These are phyloP conservation scores for Piper betle DNA, from an alignment of 164 flowering plant species.

Conservation along the genomic window DNA sequence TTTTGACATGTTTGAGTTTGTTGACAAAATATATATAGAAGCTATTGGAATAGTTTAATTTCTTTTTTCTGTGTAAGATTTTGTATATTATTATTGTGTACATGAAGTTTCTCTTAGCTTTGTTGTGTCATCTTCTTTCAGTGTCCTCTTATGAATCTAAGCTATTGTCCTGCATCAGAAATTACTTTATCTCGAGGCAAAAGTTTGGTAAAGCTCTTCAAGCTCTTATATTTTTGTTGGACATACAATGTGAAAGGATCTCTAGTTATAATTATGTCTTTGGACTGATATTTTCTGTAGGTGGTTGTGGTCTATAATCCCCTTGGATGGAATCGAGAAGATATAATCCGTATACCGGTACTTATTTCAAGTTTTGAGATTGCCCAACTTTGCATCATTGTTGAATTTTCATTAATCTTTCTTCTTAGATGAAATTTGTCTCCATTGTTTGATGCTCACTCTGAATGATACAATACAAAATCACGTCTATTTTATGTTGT, in stretches of 20 bases:
- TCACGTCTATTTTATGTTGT: no score
- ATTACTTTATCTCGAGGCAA: slow-evolving; percentile 27
- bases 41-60: neutral
- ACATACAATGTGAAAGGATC: neutral
- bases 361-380: slow-evolving; percentile 15
- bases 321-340: slow-evolving; percentile 87
- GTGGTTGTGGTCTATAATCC: slow-evolving; percentile 71
- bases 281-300: slow-evolving; percentile 21
- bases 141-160: slow-evolving; percentile 88
- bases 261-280: neutral
- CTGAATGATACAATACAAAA: no score
- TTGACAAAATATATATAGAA: neutral
- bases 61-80: no score
- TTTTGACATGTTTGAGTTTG: neutral
- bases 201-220: slow-evolving; percentile 32
- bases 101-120: neutral
- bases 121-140: slow-evolving; percentile 15
- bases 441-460: no score
- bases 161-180: slow-evolving; percentile 89
- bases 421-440: no score
- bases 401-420: no score
- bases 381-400: no score
- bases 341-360: slow-evolving; percentile 72
- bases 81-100: no score
- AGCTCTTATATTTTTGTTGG: neutral